Evolutionary conservation across 192 early-diverging fungal species (phyloP).

Genomic region (Oehlia diaphana): DNA sequence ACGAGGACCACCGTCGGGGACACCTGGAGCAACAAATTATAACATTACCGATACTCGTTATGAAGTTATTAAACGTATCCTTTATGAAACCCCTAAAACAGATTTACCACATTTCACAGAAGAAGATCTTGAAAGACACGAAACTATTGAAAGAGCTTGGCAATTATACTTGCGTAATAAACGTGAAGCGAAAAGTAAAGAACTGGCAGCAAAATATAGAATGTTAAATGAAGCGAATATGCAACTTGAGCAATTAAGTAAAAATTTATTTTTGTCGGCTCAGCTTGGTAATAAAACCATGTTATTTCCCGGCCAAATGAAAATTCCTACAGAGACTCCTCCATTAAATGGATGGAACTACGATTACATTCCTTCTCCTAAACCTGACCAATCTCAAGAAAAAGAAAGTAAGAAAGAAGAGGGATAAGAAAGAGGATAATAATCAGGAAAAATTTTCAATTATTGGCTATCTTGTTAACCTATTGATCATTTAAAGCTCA

Average conservation of each 20-base stretch:
- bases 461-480: too few relatives aligned
- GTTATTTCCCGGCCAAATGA: constrained; percentile 71
- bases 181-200: constrained; percentile 44
- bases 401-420: background rate
- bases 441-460: too few relatives aligned
- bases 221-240: constrained; percentile 66
- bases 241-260: constrained; percentile 60
- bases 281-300: constrained; percentile 55
- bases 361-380: constrained; percentile 32
- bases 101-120: constrained; percentile 48
- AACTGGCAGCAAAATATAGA: constrained; percentile 58
- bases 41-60: constrained; percentile 52
- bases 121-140: constrained; percentile 63
- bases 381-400: background rate
- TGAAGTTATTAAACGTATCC: constrained; percentile 70
- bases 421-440: background rate
- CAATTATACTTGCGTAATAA: constrained; percentile 54
- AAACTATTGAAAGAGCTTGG: constrained; percentile 73
- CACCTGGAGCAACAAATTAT: background rate
- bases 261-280: constrained; percentile 63
- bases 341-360: constrained; percentile 71
- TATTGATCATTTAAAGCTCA: too few relatives aligned
- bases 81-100: constrained; percentile 56
- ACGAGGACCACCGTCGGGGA: background rate
- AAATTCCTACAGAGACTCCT: constrained; percentile 75